These are phyloP conservation scores for Vigna trinervia DNA, from an alignment of 306 rosid genomes.

Conservation along the genomic window DNA sequence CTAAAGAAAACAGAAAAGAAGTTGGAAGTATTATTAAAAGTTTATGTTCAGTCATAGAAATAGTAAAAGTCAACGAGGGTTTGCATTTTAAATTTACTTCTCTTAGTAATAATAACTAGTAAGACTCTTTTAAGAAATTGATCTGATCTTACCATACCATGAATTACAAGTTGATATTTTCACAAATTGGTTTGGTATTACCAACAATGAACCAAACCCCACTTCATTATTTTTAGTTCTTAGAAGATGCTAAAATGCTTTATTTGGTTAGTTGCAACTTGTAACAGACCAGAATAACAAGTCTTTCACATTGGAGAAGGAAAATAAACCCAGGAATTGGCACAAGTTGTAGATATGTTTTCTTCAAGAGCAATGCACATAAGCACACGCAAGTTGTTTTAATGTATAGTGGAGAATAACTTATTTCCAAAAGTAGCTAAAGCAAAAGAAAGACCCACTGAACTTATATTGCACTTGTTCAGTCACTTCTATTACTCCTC, in stretches of 20 bases:
- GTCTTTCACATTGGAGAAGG: slow-evolving; percentile 28
- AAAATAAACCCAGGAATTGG: neutral
- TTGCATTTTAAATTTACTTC: slow-evolving; percentile 11
- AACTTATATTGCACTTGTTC: neutral
- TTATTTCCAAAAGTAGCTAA: neutral
- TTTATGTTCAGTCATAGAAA: neutral
- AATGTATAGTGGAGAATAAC: neutral
- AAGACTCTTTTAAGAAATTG: slow-evolving; percentile 7
- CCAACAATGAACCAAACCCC: slow-evolving; percentile 3
- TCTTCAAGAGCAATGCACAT: neutral
- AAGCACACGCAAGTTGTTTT: neutral
- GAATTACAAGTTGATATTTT: neutral
- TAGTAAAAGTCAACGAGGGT: neutral
- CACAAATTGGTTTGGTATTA: neutral
- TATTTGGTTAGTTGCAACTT: neutral
- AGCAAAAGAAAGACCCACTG: neutral
- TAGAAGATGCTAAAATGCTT: neutral
- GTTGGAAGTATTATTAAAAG: neutral
- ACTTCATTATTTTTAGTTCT: neutral
- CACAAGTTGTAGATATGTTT: neutral
- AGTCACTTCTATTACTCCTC: neutral
- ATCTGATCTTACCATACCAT: slow-evolving; percentile 14
- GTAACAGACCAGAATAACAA: neutral
- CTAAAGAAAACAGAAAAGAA: neutral
- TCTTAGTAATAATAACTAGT: neutral